Evolutionary conservation across 1,284 basidiomycete species (phyloP), one percentile per base, ranked within the genome.

Genomic region (Tylopilus orsonianus): DNA sequence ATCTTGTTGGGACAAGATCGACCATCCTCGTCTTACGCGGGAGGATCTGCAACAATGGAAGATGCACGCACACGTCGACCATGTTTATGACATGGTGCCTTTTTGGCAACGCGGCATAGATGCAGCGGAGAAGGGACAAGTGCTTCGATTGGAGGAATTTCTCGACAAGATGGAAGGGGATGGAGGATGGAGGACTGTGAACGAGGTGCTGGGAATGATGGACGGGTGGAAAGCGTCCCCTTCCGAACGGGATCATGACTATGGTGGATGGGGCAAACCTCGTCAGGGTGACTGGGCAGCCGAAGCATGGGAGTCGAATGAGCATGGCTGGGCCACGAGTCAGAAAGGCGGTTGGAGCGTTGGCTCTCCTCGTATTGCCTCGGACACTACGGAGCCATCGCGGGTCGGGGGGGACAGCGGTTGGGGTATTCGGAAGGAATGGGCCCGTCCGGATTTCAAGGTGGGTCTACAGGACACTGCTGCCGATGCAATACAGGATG

Each of bases 61-160:
- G 55, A 72, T 75, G 55, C 74, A 77, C 34, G 71, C 77, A 50
- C 72, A 71, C 50, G 66, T 74, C 8, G 78, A 81, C 48, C 68
- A 71, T 7, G 67, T 75, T 18, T 63, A 65, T 37, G 73, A 75
- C 54, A 53, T 79, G 48, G 70, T 85, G 29, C 71, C 72, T 1
- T 82, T 80, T 59, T 85, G 83, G 81, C 69, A 71, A 24, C 63
- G 70, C 16, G 77, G 75, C 4, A 65, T 83, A 3, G 69, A 74
- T 35, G 79, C 79, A 2, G 80, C 78, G 8, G 71, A 75, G 58
- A 66, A 70, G 23, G 79, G 75, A 1, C 67, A 76, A 48, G 71
- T 72, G 33, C 57, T 76, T 40, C 68, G 69, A 22, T 56, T 80
- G 62, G 77, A 79, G 50, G 70, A 73, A 1, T 83, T 81, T 58